Evolutionary conservation across 2,329 filamentous ascomycete species (phyloP).

Genomic region (Scopulariopsis brevicaulis): DNA sequence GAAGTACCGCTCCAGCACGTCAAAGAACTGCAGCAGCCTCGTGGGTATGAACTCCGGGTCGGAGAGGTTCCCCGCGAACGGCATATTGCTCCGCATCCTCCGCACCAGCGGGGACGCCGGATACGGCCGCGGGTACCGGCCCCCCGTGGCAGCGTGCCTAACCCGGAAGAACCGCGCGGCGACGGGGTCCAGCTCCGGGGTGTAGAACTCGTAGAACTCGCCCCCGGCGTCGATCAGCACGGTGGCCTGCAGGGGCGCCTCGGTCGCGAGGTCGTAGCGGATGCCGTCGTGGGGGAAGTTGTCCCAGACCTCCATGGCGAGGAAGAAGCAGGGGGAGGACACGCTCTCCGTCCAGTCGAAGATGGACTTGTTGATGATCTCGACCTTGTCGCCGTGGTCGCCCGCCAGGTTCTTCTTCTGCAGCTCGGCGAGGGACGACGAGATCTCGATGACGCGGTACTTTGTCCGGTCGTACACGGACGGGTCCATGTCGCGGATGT

Average conservation of each 20-base stretch:
- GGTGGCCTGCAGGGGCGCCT: conserved; percentile 74
- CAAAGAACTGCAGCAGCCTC: conserved; percentile 91
- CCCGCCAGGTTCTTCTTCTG: conserved; percentile 62
- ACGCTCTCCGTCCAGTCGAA: conserved; percentile 88
- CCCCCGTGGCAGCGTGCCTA: conserved; percentile 63
- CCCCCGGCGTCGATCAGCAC: conserved; percentile 77
- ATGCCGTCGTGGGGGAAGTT: conserved; percentile 95
- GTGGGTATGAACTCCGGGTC: conserved; percentile 89
- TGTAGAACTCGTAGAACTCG: conserved; percentile 94
- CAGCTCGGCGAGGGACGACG: conserved; percentile 63
- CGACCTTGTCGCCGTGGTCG: conserved; percentile 70
- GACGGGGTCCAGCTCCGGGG: conserved; percentile 66
- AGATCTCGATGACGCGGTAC: conserved; percentile 95
- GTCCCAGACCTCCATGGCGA: conserved; percentile 96
- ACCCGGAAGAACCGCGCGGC: conserved; percentile 74
- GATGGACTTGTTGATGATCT: conserved; percentile 89
- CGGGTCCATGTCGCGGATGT: conserved; percentile 79
- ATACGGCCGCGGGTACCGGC: conserved; percentile 53
- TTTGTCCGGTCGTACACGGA: conserved; percentile 90
- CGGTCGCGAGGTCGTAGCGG: conserved; percentile 59
- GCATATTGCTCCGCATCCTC: conserved; percentile 50
- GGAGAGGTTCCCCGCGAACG: conserved; percentile 66
- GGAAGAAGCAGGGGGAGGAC: conserved; percentile 91
- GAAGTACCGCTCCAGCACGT: conserved; percentile 78
- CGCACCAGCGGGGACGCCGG: conserved; percentile 42